Percentiles rank a stretch among this genome's conserved stretches.
Evolutionary conservation across 1,139 yeast species (phyloP).

Genomic region (Eremothecium coryli): DNA sequence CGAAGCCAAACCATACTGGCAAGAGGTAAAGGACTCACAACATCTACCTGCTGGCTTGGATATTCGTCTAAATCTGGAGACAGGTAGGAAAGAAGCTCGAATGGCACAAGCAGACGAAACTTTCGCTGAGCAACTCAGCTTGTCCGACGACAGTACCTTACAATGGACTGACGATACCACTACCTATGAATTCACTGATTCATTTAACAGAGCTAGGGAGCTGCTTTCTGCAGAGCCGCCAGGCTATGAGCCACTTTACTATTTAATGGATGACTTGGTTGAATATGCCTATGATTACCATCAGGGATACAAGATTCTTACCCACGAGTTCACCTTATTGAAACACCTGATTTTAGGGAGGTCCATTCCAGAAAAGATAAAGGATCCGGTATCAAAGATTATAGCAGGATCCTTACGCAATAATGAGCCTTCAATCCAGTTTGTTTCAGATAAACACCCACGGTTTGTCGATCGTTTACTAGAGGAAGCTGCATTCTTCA

Average conservation of each 20-base stretch:
- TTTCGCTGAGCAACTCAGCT: conserved; percentile 6
- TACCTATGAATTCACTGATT: conserved; percentile 21
- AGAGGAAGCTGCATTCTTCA: conserved; percentile 7
- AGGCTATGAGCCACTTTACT: conserved; percentile 15
- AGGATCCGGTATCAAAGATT: conserved; percentile 43
- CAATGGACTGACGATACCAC: conserved; percentile 12
- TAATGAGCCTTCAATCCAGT: conserved; percentile 53
- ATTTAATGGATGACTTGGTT: conserved; percentile 23
- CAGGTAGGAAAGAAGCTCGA: conserved; percentile 61
- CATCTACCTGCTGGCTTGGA: conserved; percentile 72
- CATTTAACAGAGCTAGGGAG: conserved; percentile 15
- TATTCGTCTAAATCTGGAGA: conserved; percentile 59
- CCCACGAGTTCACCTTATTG: conserved; percentile 24
- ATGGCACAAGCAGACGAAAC: conserved; percentile 32
- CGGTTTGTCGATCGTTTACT: conserved; percentile 15
- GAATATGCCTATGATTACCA: conserved; percentile 31
- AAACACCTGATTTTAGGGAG: conserved; percentile 13
- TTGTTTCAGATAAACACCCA: conserved; percentile 15
- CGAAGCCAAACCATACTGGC: conserved; percentile 60
- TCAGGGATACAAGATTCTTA: conserved; percentile 27
- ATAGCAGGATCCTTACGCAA: conserved; percentile 58
- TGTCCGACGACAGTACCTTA: conserved; percentile 12
- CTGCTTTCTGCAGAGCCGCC: conserved; percentile 11
- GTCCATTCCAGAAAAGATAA: conserved; percentile 21
- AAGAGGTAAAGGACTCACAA: conserved; percentile 56